Percentiles rank a stretch among this genome's conserved stretches.
Conservation (phyloP, 345 rosid genomes). For the Brassica napus region DNA sequence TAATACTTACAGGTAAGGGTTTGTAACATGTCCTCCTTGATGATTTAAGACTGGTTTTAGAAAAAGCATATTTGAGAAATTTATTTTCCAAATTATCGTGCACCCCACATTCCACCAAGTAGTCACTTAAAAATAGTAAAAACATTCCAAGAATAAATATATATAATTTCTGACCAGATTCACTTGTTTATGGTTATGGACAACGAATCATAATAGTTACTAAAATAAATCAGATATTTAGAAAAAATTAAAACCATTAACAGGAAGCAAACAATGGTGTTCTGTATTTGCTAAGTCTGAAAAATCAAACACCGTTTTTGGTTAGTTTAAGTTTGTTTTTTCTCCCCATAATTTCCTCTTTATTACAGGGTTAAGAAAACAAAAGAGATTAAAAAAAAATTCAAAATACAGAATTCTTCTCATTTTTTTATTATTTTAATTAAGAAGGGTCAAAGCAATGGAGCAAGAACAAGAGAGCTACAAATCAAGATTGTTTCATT, state of each 20-base stretch:
- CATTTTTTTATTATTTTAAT: not conserved
- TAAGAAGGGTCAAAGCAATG: constrained; percentile 49
- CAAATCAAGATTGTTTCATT: constrained; percentile 63
- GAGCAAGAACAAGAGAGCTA: constrained; percentile 68
- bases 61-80: not conserved
- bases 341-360: constrained; percentile 29
- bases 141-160: constrained; percentile 15
- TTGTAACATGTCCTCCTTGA: constrained; percentile 25
- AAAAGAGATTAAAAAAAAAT: constrained; percentile 3
- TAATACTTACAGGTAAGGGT: not conserved
- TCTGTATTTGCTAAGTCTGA: constrained; percentile 41
- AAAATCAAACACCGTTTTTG: constrained; percentile 23
- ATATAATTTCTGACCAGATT: constrained; percentile 5
- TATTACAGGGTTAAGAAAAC: constrained; percentile 32
- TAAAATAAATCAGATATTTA: constrained; percentile 29
- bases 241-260: constrained; percentile 24
- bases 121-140: constrained; percentile 33
- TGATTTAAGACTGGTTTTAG: not conserved
- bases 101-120: constrained; percentile 36
- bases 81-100: constrained; percentile 19
- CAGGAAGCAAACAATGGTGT: constrained; percentile 37
- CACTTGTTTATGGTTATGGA: constrained; percentile 38
- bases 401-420: not conserved
- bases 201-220: constrained; percentile 32
- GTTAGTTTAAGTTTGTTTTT: constrained; percentile 28